Conservation (phyloP, 352 stramenopile species). For the Phytophthora boehmeriae region DNA sequence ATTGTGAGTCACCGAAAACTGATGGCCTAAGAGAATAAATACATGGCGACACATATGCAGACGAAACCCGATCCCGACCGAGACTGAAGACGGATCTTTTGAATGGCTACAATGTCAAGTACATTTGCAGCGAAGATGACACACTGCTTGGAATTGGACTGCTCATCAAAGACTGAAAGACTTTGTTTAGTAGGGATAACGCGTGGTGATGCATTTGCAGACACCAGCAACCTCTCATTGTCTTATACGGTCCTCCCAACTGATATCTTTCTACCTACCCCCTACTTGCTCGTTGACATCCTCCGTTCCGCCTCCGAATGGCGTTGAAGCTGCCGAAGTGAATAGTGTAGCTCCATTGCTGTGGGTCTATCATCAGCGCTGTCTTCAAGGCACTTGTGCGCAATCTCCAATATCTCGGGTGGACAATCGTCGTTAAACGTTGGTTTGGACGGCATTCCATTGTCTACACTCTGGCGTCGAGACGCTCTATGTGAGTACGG, state of each 20-base stretch:
- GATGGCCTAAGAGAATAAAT: too few species aligned
- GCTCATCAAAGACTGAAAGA: too few species aligned
- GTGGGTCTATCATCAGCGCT: constrained; percentile 49
- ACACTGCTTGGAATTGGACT: too few species aligned
- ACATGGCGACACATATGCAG: too few species aligned
- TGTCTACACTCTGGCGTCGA: constrained; percentile 21
- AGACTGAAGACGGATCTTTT: too few species aligned
- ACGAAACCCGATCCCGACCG: too few species aligned
- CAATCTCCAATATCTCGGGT: constrained; percentile 41
- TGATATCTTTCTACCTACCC: not conserved
- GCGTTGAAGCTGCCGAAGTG: constrained; percentile 42
- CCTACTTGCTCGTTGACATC: constrained; percentile 13
- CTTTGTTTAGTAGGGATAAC: too few species aligned
- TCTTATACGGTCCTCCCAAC: not conserved
- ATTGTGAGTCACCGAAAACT: too few species aligned
- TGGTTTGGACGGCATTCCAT: constrained; percentile 32
- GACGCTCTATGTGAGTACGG: constrained; percentile 33
- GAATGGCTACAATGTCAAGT: too few species aligned
- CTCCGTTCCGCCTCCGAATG: constrained; percentile 12
- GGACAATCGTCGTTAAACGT: constrained; percentile 57
- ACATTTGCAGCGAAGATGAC: too few species aligned
- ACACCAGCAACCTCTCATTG: not conserved
- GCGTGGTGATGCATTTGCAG: not conserved
- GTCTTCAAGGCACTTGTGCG: constrained; percentile 50
- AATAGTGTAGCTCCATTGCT: constrained; percentile 69